phyloP scores from a whole-genome alignment of 1,139 yeast species.

The Geotrichum citri-aurantii region DNA sequence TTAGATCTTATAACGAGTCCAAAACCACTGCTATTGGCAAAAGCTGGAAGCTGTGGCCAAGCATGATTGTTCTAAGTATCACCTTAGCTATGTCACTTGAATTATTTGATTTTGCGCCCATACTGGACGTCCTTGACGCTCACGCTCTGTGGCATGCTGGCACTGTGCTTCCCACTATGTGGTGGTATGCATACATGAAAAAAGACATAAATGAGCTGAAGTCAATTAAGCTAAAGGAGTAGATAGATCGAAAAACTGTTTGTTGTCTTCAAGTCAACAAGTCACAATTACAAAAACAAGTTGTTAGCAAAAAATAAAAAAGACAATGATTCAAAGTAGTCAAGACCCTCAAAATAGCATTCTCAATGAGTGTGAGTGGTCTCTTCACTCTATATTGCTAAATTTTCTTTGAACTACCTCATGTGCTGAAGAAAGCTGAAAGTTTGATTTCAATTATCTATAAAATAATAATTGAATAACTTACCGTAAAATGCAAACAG shows the following conservation, averaged over 20 bases:
- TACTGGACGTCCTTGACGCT: slow-evolving; percentile 67
- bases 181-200: slow-evolving; percentile 39
- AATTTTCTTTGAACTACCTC: not conserved
- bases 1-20: slow-evolving; percentile 20
- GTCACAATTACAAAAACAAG: not conserved
- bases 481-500: no score
- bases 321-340: not conserved
- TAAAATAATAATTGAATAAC: no score
- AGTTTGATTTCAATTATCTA: no score
- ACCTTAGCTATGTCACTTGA: slow-evolving; percentile 78
- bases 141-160: slow-evolving; percentile 85
- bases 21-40: slow-evolving; percentile 1
- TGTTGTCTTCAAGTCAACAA: not conserved
- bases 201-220: slow-evolving; percentile 29
- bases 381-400: not conserved
- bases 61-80: slow-evolving; percentile 48
- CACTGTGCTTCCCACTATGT: slow-evolving; percentile 36
- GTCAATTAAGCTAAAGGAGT: slow-evolving; percentile 12
- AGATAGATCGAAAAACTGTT: not conserved
- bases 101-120: slow-evolving; percentile 80
- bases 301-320: no score
- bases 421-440: no score
- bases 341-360: not conserved
- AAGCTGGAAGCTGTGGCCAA: slow-evolving; percentile 47
- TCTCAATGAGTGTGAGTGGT: not conserved